Percentiles rank a stretch among this genome's conserved stretches.
Evolutionary conservation across 371 early-diverging fungal species (phyloP).

Genomic region (Synchytrium microbalum): DNA sequence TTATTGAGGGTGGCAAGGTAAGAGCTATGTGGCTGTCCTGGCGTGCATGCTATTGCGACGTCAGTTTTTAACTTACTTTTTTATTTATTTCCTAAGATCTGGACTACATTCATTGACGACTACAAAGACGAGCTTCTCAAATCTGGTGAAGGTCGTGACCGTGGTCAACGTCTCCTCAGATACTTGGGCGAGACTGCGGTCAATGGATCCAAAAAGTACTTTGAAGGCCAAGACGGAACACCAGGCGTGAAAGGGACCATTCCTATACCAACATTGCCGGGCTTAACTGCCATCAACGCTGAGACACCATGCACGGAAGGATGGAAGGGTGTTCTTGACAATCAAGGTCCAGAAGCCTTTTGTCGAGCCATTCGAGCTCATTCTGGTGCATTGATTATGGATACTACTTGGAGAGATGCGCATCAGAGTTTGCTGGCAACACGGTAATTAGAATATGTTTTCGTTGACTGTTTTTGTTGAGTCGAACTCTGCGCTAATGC

Average conservation of each 20-base stretch:
- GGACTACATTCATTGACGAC: conserved; percentile 97
- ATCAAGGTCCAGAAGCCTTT: conserved; percentile 72
- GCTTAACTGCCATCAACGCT: conserved; percentile 31
- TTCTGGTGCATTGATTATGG: conserved; percentile 74
- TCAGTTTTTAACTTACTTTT: too few species aligned
- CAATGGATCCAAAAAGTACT: conserved; percentile 84
- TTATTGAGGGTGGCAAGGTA: conserved; percentile 14
- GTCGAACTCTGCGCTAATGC: too few species aligned
- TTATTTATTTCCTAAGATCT: too few species aligned
- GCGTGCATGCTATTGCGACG: neutral
- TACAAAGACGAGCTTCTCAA: conserved; percentile 76
- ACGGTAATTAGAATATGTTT: too few species aligned
- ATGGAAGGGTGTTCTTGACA: conserved; percentile 80
- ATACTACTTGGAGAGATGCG: conserved; percentile 87
- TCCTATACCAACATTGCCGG: conserved; percentile 19
- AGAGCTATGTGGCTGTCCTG: neutral
- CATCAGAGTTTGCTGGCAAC: conserved; percentile 91
- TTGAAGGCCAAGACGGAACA: conserved; percentile 69
- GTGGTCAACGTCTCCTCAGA: conserved; percentile 77
- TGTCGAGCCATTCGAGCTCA: conserved; percentile 83
- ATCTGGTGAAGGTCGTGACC: conserved; percentile 35
- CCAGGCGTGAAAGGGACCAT: conserved; percentile 24
- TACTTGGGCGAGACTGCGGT: conserved; percentile 86
- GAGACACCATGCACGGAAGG: conserved; percentile 57
- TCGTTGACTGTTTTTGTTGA: conserved; percentile 12